Base-by-base conservation (phyloP, 768 basidiomycete species). In the Phylloporus rhodoxanthus region DNA sequence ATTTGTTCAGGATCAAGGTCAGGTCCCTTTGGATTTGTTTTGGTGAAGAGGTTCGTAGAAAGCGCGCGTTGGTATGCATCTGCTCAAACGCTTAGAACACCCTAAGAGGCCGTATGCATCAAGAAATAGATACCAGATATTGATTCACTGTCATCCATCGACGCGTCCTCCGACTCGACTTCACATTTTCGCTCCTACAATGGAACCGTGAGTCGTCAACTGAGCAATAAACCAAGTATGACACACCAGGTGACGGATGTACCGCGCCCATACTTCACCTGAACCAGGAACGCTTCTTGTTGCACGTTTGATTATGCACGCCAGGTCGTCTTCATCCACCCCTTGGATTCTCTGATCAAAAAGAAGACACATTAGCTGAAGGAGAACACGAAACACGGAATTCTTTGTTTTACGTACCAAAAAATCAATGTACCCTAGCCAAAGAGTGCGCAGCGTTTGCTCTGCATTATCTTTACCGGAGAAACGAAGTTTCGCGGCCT, bases 221-320 rank as follows among this genome's bases (percentile, higher is more conserved):
- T 4, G 28, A 33, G 14, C 15, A 15, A 39, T 17, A 13, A 5
- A 21, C 15, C 14, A 36, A 30, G 14, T 17, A 38, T n/a, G 23
- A 60, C 77, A 54, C 47, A 87, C 90, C 67, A 87, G 58, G 55
- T 78, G 77, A 33, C 86, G 81, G 11, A 92, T 80, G 62, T 87
- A 88, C 36, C 81, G 74, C 5, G 87, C 82, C 84, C 86, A 88
- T 14, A 89, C 70, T 58, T 87, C 85, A 17, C 90, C 90, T 29
- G 78, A 87, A 15, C 74, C 77, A 34, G 90, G 88, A 0, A 83
- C 80, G 59, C 89, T 90, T 50, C 86, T 76, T 9, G 79, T 62
- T 10, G 87, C 88, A 36, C 88, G 72, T 50, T 67, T 70, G 25
- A 79, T 72, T 14, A 73, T 63, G n/a, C 58, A 57, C 26, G 71